Evolutionary conservation across 2,329 filamentous ascomycete genomes (phyloP).

Genomic region (Corniculantispora saksenae): DNA sequence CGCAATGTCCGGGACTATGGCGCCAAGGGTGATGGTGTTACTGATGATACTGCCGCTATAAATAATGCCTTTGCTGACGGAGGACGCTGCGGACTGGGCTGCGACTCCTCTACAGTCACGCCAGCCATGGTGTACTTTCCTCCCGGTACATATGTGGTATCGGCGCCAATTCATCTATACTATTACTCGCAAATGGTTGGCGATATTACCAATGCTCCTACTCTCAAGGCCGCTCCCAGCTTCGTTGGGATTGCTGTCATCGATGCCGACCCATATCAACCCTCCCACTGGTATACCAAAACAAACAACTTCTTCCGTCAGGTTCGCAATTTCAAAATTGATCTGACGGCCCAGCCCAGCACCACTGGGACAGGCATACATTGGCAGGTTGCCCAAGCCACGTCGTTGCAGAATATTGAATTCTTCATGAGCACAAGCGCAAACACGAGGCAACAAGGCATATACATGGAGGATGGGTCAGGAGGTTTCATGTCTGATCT

Average conservation of each 20-base stretch:
- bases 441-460: slow-evolving; percentile 70
- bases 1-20: slow-evolving; percentile 78
- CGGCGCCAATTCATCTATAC: slow-evolving; percentile 74
- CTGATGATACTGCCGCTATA: slow-evolving; percentile 87
- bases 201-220: slow-evolving; percentile 71
- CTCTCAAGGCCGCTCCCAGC: slow-evolving; percentile 69
- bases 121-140: slow-evolving; percentile 93
- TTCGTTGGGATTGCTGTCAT: slow-evolving; percentile 89
- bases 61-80: slow-evolving; percentile 80
- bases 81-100: slow-evolving; percentile 75
- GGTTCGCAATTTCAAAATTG: slow-evolving; percentile 79
- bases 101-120: slow-evolving; percentile 79
- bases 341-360: slow-evolving; percentile 66
- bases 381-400: slow-evolving; percentile 85
- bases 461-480: slow-evolving; percentile 84
- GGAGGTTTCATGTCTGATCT: slow-evolving; percentile 84
- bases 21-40: slow-evolving; percentile 65
- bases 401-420: slow-evolving; percentile 76
- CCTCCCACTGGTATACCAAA: slow-evolving; percentile 79
- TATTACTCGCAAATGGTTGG: slow-evolving; percentile 96
- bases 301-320: slow-evolving; percentile 85
- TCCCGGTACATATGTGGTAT: slow-evolving; percentile 81
- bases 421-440: slow-evolving; percentile 72
- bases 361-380: slow-evolving; percentile 70
- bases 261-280: slow-evolving; percentile 86